Conservation (phyloP, 2,329 filamentous ascomycete genomes). For the Rachicladosporium sp. region DNA sequence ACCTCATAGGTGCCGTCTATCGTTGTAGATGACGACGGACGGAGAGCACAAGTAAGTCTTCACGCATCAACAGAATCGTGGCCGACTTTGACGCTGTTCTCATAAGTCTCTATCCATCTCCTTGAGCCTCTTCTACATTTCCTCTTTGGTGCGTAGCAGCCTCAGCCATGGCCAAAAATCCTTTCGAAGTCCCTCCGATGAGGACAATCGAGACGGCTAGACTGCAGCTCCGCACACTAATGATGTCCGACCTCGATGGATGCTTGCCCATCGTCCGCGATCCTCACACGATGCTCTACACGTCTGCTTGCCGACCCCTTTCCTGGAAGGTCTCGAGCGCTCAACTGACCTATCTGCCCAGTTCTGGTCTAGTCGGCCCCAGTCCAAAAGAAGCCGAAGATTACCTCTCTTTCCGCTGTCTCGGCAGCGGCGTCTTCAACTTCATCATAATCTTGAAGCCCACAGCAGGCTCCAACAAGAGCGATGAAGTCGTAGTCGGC, state of each 20-base stretch:
- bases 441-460: conserved; percentile 33
- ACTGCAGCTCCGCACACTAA: conserved; percentile 42
- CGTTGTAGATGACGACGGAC: too few species aligned
- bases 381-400: conserved; percentile 4
- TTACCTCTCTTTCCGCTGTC: conserved; percentile 28
- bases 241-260: conserved; percentile 37
- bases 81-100: too few species aligned
- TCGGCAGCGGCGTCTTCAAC: conserved; percentile 39
- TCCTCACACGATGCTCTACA: conserved; percentile 52
- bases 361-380: too few species aligned
- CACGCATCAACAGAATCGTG: too few species aligned
- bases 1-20: too few species aligned
- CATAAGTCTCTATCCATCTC: too few species aligned
- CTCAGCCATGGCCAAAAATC: too few species aligned
- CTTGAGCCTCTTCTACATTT: too few species aligned
- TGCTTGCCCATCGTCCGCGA: conserved; percentile 43
- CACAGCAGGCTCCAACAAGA: background rate
- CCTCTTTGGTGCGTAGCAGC: too few species aligned
- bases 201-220: conserved; percentile 33
- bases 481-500: conserved; percentile 30
- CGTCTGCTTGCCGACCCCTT: conserved; percentile 34
- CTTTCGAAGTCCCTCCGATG: conserved; percentile 1
- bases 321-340: too few species aligned
- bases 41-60: too few species aligned
- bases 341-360: too few species aligned